A percentile compares a stretch with the other conserved stretches of the same genome.
These are phyloP conservation scores for Cercis canadensis DNA, from an alignment of 306 rosid species.

Conservation along the genomic window DNA sequence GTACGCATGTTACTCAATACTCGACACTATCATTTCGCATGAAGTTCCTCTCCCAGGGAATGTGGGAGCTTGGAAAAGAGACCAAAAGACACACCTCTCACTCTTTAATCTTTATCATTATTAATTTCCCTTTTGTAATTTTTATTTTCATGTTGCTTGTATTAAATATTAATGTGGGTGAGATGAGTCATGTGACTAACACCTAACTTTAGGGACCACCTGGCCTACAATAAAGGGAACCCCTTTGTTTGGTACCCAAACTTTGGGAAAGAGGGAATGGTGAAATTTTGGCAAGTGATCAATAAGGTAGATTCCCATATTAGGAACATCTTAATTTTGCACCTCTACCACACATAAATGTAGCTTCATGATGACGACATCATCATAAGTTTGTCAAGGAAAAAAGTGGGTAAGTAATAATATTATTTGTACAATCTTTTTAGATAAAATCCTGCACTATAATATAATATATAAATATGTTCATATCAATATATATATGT, in stretches of 20 bases:
- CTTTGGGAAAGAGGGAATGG: constrained; percentile 45
- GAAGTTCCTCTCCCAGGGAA: too few relatives aligned
- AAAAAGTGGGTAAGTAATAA: too few relatives aligned
- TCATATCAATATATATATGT: too few relatives aligned
- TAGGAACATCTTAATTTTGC: constrained; percentile 20
- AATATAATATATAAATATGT: too few relatives aligned
- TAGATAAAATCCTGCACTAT: too few relatives aligned
- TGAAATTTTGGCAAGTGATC: constrained; percentile 7
- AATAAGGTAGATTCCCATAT: constrained; percentile 23
- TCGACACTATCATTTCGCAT: too few relatives aligned
- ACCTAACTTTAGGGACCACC: constrained; percentile 55
- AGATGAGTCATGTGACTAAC: constrained; percentile 59
- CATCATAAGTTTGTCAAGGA: too few relatives aligned
- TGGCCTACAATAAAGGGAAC: constrained; percentile 17
- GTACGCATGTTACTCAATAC: too few relatives aligned
- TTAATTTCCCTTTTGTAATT: background rate
- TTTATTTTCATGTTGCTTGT: background rate
- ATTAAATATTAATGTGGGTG: constrained; percentile 33
- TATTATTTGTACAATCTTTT: too few relatives aligned
- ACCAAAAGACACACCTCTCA: too few relatives aligned
- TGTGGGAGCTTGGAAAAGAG: constrained; percentile 7
- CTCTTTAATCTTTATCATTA: constrained; percentile 27
- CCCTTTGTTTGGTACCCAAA: constrained; percentile 21
- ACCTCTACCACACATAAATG: constrained; percentile 22
- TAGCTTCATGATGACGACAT: background rate